phyloP scores from a whole-genome alignment of 2,329 filamentous ascomycete species.

The Zymoseptoria crescenta region DNA sequence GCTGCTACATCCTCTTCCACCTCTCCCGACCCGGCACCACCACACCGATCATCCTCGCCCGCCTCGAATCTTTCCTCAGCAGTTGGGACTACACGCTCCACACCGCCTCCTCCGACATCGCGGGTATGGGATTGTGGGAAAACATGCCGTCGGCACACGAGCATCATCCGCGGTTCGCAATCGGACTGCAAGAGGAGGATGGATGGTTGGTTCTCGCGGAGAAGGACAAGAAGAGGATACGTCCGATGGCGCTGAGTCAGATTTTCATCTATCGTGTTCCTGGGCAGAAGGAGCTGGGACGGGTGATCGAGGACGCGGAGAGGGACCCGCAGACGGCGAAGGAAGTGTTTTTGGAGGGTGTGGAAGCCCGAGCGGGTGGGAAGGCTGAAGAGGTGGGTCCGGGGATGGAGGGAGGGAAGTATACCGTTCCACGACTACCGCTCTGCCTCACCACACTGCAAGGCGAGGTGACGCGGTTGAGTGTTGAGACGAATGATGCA shows the following conservation, averaged over 20 bases:
- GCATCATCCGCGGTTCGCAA: conserved; percentile 25
- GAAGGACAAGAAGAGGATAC: conserved; percentile 24
- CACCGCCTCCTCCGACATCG: conserved; percentile 9
- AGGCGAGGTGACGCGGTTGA: conserved; percentile 17
- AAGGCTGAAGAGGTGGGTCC: not conserved
- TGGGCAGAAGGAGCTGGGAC: conserved; percentile 9
- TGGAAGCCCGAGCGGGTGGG: not conserved
- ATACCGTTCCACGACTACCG: conserved; percentile 21
- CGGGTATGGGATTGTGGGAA: conserved; percentile 24
- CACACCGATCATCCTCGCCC: conserved; percentile 17
- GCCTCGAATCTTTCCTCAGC: conserved; percentile 26
- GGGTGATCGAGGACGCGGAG: conserved; percentile 7
- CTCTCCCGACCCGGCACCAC: conserved; percentile 21
- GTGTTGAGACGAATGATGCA: not conserved
- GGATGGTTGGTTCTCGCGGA: conserved; percentile 26
- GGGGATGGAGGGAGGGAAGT: conserved; percentile 1
- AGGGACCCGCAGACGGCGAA: not conserved
- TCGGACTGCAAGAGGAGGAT: conserved; percentile 9
- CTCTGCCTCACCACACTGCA: conserved; percentile 23
- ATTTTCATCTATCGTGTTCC: conserved; percentile 28
- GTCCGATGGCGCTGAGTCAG: conserved; percentile 20
- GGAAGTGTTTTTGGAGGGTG: not conserved
- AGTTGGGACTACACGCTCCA: conserved; percentile 23
- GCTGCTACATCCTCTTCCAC: conserved; percentile 25
- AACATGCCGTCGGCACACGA: conserved; percentile 28